Conservation (phyloP, 139 green algal genomes). For the Chloropicon primus region DNA sequence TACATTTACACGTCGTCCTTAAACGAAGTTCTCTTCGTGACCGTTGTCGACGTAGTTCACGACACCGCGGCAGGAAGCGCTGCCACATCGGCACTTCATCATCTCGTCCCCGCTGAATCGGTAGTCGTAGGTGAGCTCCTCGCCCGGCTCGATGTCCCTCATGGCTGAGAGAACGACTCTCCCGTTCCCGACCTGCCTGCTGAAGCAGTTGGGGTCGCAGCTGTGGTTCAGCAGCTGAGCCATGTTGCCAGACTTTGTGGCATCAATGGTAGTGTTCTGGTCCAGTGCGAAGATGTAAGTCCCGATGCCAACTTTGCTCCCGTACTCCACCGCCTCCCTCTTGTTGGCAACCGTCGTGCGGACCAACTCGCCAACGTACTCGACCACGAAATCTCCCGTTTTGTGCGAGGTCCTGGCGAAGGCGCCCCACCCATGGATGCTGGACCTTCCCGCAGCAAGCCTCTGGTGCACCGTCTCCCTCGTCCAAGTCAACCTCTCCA, state of each 20-base stretch:
- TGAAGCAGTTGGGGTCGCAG: constrained; percentile 67
- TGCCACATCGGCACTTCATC: constrained; percentile 23
- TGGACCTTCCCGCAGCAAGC: constrained; percentile 52
- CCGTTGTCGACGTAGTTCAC: too few species aligned
- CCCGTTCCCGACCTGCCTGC: constrained; percentile 27
- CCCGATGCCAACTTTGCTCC: constrained; percentile 56
- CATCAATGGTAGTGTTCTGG: constrained; percentile 36
- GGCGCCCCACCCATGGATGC: constrained; percentile 66
- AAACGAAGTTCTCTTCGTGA: too few species aligned
- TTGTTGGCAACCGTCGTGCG: constrained; percentile 32
- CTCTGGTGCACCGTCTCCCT: constrained; percentile 8
- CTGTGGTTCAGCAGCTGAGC: constrained; percentile 86
- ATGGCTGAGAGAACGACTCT: background rate
- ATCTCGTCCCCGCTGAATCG: constrained; percentile 23
- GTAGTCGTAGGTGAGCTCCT: constrained; percentile 35
- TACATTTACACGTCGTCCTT: too few species aligned
- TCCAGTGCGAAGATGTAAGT: constrained; percentile 71
- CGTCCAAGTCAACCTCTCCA: constrained; percentile 11
- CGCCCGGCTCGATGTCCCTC: constrained; percentile 15
- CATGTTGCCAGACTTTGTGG: constrained; percentile 53
- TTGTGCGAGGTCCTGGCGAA: constrained; percentile 45
- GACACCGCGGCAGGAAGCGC: too few species aligned
- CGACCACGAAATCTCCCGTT: constrained; percentile 43
- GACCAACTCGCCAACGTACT: constrained; percentile 53
- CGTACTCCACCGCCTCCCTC: constrained; percentile 46